Conservation (phyloP, 257 asterid genomes). For the Leptodermis oblonga region DNA sequence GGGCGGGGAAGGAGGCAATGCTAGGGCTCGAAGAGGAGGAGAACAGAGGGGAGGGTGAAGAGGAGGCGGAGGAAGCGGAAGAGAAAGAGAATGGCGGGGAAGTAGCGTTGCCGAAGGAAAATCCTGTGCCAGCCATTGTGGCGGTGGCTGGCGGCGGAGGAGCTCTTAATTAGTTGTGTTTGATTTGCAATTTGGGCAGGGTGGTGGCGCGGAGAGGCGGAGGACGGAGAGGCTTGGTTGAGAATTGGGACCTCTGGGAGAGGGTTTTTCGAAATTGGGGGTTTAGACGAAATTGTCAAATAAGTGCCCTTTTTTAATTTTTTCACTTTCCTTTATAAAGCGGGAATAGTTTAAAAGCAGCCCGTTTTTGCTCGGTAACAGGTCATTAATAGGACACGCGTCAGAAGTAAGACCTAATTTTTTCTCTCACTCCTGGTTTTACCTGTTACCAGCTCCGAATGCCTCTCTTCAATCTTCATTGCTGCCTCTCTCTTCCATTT, state of each 20-base stretch:
- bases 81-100: conserved; percentile 22
- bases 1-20: conserved; percentile 5
- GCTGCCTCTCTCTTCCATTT: too few relatives aligned
- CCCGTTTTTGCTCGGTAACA: too few relatives aligned
- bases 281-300: too few relatives aligned
- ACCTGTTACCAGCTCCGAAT: too few relatives aligned
- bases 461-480: too few relatives aligned
- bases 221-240: background rate
- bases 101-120: conserved; percentile 31
- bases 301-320: too few relatives aligned
- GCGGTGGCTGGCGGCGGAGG: conserved; percentile 1
- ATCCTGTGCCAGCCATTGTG: conserved; percentile 43
- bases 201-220: conserved; percentile 2
- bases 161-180: background rate
- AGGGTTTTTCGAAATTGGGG: conserved; percentile 31
- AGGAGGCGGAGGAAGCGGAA: conserved; percentile 10
- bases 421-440: too few relatives aligned
- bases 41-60: conserved; percentile 10
- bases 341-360: too few relatives aligned
- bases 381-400: too few relatives aligned
- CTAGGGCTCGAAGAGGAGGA: conserved; percentile 14
- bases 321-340: too few relatives aligned
- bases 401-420: too few relatives aligned
- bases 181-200: background rate
- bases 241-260: background rate